phyloP scores from a whole-genome alignment of 306 rosid genomes.

The Gynostemma pentaphyllum region DNA sequence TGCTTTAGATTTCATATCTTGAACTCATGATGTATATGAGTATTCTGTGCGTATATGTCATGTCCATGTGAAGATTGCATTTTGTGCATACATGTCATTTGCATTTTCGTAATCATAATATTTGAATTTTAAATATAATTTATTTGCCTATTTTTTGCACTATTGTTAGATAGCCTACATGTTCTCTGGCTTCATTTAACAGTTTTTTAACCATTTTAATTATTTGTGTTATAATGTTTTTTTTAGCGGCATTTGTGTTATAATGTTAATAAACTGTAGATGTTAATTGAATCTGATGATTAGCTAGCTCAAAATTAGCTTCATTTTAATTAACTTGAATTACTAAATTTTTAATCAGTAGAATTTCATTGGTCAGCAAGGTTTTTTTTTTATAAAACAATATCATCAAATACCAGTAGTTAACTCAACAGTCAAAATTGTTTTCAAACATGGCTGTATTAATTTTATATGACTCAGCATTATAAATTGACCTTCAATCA shows the following conservation, averaged over 20 bases:
- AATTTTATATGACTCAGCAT: background rate
- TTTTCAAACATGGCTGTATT: background rate
- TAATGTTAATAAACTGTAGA: background rate
- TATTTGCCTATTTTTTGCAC: too few species aligned
- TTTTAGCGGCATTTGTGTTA: too few species aligned
- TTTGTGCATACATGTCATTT: too few species aligned
- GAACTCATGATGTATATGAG: background rate
- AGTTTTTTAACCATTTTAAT: background rate
- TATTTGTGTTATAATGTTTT: too few species aligned
- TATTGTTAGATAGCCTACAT: too few species aligned
- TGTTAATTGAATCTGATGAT: background rate
- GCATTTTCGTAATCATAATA: too few species aligned
- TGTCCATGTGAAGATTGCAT: too few species aligned
- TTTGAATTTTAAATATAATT: too few species aligned
- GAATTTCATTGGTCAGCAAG: background rate
- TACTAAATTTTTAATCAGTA: background rate
- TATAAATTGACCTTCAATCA: background rate
- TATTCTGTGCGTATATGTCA: too few species aligned
- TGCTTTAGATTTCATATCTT: background rate
- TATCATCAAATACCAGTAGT: background rate
- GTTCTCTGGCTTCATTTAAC: background rate
- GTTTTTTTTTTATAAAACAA: background rate
- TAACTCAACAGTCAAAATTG: background rate
- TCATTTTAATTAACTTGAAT: background rate
- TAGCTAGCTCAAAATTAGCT: background rate